A percentile compares a stretch with the other conserved stretches of the same genome.
Evolutionary conservation across 1,139 yeast species (phyloP).

Genomic region (Diutina catenulata): DNA sequence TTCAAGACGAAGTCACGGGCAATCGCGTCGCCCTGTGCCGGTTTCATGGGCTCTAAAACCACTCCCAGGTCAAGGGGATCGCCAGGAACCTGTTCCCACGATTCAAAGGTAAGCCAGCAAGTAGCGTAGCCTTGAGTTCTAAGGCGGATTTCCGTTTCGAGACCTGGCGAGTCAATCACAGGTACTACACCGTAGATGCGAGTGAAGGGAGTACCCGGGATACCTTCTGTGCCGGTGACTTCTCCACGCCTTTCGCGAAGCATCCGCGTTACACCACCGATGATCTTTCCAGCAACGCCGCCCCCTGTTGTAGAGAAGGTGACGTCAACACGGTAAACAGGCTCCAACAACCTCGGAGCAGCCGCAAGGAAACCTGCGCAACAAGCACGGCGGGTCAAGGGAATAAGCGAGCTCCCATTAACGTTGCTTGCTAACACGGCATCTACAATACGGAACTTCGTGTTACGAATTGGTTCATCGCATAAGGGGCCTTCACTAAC

Average conservation of each 20-base stretch:
- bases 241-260: not conserved
- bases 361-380: slow-evolving; percentile 74
- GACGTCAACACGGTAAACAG: slow-evolving; percentile 55
- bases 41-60: slow-evolving; percentile 55
- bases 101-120: slow-evolving; percentile 51
- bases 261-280: not conserved
- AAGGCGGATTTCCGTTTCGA: slow-evolving; percentile 75
- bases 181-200: slow-evolving; percentile 29
- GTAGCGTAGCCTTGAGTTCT: slow-evolving; percentile 72
- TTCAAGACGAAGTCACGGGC: slow-evolving; percentile 87
- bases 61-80: slow-evolving; percentile 70
- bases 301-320: too few relatives aligned
- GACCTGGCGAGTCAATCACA: slow-evolving; percentile 80
- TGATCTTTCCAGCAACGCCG: not conserved
- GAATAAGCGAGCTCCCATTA: slow-evolving; percentile 68
- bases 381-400: slow-evolving; percentile 77
- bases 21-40: slow-evolving; percentile 58
- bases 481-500: slow-evolving; percentile 82
- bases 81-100: slow-evolving; percentile 82
- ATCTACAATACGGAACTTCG: slow-evolving; percentile 63
- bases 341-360: slow-evolving; percentile 72
- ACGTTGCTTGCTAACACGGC: slow-evolving; percentile 38
- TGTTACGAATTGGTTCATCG: slow-evolving; percentile 67
- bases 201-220: slow-evolving; percentile 9
- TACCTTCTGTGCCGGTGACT: not conserved